A percentile compares a stretch with the other conserved stretches of the same genome.
Evolutionary conservation across 495 filamentous ascomycete genomes (phyloP).

Genomic region (Podospora comata): DNA sequence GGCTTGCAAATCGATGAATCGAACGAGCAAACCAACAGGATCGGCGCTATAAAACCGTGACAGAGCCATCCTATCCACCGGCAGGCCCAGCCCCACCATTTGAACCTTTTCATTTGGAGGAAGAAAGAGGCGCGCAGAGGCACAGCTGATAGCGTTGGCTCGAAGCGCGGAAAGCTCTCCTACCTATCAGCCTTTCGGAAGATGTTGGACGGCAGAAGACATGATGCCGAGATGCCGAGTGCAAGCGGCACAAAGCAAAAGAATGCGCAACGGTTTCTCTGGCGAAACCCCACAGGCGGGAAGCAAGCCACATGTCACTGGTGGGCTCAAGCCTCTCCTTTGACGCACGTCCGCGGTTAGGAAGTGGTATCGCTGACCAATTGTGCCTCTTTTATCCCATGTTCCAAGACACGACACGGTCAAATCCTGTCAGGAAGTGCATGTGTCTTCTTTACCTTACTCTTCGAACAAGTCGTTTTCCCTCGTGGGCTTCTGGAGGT

Average conservation of each 20-base stretch:
- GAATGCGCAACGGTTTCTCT: background rate
- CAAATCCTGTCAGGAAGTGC: background rate
- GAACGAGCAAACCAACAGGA: slow-evolving; percentile 2
- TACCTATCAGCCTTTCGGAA: background rate
- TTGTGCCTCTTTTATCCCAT: background rate
- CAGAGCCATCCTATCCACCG: background rate
- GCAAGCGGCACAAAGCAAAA: background rate
- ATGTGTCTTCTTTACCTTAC: background rate
- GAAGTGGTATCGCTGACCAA: slow-evolving; percentile 3
- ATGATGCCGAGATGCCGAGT: background rate
- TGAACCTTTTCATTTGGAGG: background rate
- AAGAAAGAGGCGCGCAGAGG: background rate
- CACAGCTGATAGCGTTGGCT: background rate
- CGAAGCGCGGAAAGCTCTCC: background rate
- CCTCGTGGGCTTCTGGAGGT: background rate
- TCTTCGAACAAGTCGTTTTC: background rate
- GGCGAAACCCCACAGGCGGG: background rate
- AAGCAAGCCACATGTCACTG: background rate
- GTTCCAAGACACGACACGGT: background rate
- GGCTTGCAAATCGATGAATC: background rate
- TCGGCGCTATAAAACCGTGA: background rate
- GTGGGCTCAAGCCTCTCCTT: background rate
- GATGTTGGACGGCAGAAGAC: background rate
- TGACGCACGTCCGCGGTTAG: background rate
- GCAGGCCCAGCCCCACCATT: background rate